Evolutionary conservation across 495 filamentous ascomycete genomes (phyloP).

Genomic region (Astrocystis sublimbata): DNA sequence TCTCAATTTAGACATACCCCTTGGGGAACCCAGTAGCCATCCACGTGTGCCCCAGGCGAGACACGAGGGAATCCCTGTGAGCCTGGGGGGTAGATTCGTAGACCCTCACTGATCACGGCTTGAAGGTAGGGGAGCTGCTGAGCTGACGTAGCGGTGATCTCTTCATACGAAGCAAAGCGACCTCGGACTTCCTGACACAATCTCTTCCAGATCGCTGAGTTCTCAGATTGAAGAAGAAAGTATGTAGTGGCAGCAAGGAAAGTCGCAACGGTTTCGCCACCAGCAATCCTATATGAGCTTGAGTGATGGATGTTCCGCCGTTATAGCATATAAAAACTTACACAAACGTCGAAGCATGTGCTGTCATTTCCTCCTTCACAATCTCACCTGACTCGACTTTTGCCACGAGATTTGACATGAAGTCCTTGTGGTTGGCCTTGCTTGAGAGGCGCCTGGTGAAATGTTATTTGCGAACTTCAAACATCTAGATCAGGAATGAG

Average conservation of each 20-base stretch:
- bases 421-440: not conserved
- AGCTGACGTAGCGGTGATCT: constrained; percentile 43
- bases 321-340: constrained; percentile 5
- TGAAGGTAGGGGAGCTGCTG: constrained; percentile 47
- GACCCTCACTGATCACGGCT: constrained; percentile 54
- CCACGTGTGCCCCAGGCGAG: not conserved
- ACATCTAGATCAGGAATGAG: not conserved
- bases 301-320: not conserved
- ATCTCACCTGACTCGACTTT: constrained; percentile 29
- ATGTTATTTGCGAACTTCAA: not conserved
- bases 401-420: constrained; percentile 5
- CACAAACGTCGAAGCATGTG: constrained; percentile 25
- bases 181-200: constrained; percentile 48
- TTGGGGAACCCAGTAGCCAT: not conserved
- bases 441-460: not conserved
- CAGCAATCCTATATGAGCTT: constrained; percentile 25
- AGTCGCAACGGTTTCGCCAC: constrained; percentile 52
- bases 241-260: constrained; percentile 46
- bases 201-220: constrained; percentile 30
- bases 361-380: constrained; percentile 22
- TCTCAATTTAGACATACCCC: not conserved
- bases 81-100: constrained; percentile 53
- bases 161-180: constrained; percentile 42
- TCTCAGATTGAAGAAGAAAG: constrained; percentile 35
- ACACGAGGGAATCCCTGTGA: not conserved